Conservation (phyloP, 352 stramenopile genomes). For the Blastocystis sp. region DNA sequence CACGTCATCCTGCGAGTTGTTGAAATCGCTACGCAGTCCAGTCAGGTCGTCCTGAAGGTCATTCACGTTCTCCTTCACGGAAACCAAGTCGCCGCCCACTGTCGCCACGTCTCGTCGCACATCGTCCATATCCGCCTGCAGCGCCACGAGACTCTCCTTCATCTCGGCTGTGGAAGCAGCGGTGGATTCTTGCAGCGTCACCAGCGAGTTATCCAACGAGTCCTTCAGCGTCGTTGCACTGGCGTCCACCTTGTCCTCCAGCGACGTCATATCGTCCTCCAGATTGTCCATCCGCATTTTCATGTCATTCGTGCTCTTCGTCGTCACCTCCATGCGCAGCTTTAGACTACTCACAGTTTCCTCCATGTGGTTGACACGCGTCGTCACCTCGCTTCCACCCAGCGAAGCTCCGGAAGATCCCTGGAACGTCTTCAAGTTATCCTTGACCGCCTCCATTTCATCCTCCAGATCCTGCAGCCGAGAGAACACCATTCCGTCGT, state of each 20-base stretch:
- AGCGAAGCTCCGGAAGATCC: no score
- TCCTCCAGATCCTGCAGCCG: background rate
- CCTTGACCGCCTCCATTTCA: background rate
- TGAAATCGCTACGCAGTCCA: background rate
- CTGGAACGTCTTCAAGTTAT: background rate
- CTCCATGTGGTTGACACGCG: background rate
- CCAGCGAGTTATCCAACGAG: background rate
- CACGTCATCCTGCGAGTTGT: background rate
- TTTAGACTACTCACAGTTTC: background rate
- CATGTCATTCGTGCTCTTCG: background rate
- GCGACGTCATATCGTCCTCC: background rate
- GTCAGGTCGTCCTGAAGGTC: background rate
- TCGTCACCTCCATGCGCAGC: background rate
- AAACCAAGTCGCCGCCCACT: background rate
- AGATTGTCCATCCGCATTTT: background rate
- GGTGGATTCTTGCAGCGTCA: background rate
- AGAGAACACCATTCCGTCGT: background rate
- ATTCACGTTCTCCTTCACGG: background rate
- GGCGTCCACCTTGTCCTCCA: background rate
- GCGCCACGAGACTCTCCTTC: background rate
- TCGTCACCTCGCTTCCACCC: no score
- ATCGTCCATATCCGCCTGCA: background rate
- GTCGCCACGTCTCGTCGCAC: background rate
- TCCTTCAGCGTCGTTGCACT: background rate
- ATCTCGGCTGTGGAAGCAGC: background rate